A percentile compares a stretch with the other conserved stretches of the same genome.
These are phyloP conservation scores for Umbellularia californica DNA, from an alignment of 164 flowering plant species.

Conservation along the genomic window DNA sequence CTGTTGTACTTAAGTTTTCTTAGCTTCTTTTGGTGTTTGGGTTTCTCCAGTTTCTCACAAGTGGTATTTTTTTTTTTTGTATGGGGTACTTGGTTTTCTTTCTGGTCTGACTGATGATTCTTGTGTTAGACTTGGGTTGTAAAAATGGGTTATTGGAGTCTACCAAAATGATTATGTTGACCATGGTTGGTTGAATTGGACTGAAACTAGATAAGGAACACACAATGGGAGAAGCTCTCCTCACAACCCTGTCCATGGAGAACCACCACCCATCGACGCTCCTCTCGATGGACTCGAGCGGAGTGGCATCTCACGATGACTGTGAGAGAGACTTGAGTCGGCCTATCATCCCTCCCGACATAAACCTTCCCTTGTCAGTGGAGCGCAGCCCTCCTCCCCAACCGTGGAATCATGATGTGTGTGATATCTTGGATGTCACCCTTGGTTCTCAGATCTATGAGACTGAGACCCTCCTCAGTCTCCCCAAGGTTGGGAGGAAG, in stretches of 20 bases:
- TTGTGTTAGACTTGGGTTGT: slow-evolving; percentile 18
- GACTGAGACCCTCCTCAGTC: slow-evolving; percentile 2
- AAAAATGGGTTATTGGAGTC: slow-evolving; percentile 28
- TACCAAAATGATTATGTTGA: slow-evolving; percentile 31
- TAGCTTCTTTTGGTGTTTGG: slow-evolving; percentile 1
- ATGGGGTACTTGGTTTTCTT: not conserved
- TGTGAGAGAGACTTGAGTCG: slow-evolving; percentile 66
- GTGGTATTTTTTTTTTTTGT: not conserved
- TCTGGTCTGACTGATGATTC: not conserved
- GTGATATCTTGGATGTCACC: slow-evolving; percentile 1
- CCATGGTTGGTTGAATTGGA: slow-evolving; percentile 28
- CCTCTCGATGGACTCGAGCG: slow-evolving; percentile 88
- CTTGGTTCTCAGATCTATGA: slow-evolving; percentile 4
- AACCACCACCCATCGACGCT: slow-evolving; percentile 83
- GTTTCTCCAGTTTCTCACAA: not conserved
- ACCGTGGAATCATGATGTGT: slow-evolving; percentile 20
- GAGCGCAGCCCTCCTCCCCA: slow-evolving; percentile 7
- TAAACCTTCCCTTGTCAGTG: slow-evolving; percentile 73
- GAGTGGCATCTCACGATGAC: slow-evolving; percentile 58
- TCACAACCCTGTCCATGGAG: slow-evolving; percentile 70
- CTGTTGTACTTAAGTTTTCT: not conserved
- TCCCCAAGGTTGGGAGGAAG: slow-evolving; percentile 5
- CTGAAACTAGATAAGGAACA: slow-evolving; percentile 10
- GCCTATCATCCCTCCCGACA: slow-evolving; percentile 71
- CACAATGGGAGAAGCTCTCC: slow-evolving; percentile 51